Base-by-base conservation (phyloP, 176 grass and related monocot species). In the Zea mays region DNA sequence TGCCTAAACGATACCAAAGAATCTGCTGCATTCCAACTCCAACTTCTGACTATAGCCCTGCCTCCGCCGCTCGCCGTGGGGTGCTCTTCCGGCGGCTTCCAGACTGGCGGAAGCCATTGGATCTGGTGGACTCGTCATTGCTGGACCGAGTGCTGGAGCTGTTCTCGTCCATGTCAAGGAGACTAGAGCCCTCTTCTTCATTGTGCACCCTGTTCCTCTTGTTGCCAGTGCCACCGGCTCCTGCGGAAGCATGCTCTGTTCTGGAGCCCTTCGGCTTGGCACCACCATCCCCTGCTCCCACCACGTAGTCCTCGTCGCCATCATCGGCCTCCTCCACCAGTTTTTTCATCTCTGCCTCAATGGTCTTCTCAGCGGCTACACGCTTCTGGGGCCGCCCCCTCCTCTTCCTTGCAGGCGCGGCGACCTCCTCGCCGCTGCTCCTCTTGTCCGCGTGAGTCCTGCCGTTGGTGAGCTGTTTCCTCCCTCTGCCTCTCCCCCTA, bases 81-180 rank as follows among this genome's bases (percentile, higher is more conserved):
- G 84, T 93, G 76, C 83, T 88, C 82, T 93, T 93, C 62, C 88
- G 70, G 67, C 91, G 85, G 63, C 85, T 90, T 15, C 91, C 80
- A 5, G 77, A 86, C 35, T 79, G 85, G 47, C 91, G 85, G 71
- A 90, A 90, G 7, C 79, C 80, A 44, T 67, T 90, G 47, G 80
- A 75, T 46, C 86, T 82, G 9, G 55, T 74, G 0, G 78, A 83
- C 37, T 93, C 87, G 16, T 93, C 87, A 11, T 60, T 90, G 79
- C 83, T 86, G 13, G 87, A 89, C 34, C 79, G 62, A 50, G 81
- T 78, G 65, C 68, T 81, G 5, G 80, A 83, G 79, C 79, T 79
- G 45, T 84, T 86, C 74, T 93, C 88, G 10, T 85, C 88, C 38
- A 78, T 16, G 60, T 86, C 80, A 42, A 35, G 27, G 27, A 27